These are phyloP conservation scores for Coprinopsis marcescibilis DNA, from an alignment of 768 basidiomycete genomes.

Conservation along the genomic window DNA sequence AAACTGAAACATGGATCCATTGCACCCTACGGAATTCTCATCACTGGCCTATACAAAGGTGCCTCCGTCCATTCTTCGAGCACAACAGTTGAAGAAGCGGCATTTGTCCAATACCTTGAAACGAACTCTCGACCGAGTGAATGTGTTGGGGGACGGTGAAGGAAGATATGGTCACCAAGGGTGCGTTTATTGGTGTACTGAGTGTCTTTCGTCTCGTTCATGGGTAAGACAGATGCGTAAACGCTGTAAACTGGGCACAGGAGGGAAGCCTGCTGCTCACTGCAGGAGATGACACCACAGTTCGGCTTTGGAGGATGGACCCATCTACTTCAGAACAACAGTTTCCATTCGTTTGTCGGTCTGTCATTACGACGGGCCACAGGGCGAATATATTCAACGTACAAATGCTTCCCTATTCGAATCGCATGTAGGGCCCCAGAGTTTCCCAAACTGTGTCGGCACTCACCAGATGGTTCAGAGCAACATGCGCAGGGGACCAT, in stretches of 20 bases:
- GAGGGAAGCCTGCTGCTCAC: conserved; percentile 61
- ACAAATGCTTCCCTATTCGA: conserved; percentile 71
- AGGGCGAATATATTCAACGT: conserved; percentile 81
- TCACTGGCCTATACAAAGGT: not conserved
- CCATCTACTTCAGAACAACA: conserved; percentile 31
- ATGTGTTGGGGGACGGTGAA: conserved; percentile 58
- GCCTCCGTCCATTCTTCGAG: not conserved
- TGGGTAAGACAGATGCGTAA: conserved; percentile 53
- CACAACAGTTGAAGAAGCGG: conserved; percentile 22
- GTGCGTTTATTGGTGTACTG: conserved; percentile 25
- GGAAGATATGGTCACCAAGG: conserved; percentile 60
- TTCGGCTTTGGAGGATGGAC: conserved; percentile 78
- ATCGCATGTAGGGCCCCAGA: conserved; percentile 55
- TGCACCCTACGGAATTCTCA: not conserved
- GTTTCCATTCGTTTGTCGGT: conserved; percentile 61
- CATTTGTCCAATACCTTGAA: conserved; percentile 22
- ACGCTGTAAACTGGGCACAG: conserved; percentile 69
- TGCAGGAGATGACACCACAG: conserved; percentile 70
- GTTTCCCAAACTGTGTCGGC: conserved; percentile 12
- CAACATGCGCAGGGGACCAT: conserved; percentile 67
- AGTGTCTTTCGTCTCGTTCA: not conserved
- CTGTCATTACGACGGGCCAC: conserved; percentile 77
- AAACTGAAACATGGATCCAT: not conserved
- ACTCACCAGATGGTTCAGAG: conserved; percentile 32
- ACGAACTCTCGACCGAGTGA: conserved; percentile 54